Base-by-base conservation (phyloP, 2,329 filamentous ascomycete species). In the Venturia carpophila region DNA sequence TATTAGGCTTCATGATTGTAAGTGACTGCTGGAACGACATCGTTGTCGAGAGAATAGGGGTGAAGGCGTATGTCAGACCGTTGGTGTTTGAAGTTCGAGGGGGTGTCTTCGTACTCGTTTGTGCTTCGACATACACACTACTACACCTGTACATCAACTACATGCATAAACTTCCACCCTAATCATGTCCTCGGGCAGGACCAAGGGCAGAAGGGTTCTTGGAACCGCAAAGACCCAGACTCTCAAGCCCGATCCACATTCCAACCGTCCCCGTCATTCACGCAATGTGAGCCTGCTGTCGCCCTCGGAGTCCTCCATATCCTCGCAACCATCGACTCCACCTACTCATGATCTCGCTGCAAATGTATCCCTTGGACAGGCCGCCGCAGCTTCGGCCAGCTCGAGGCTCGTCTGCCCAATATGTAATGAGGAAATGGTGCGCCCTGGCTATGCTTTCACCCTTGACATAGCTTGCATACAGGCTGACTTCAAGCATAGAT, bases 371-470 rank as follows among this genome's bases (percentile, higher is more conserved):
- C 78, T 94, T 62, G 84, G 84, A 52, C 81, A 67, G 80, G 80
- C 49, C 63, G 82, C 79, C 67, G 82, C 82, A 68, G 81, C 78
- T 61, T 82, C 85, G 63, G 79, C 85, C 65, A 84, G 83, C 69
- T 84, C 84, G 69, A 84, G 84, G 75, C 85, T 99, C 66, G 86
- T 93, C 65, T 99, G 94, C 75, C 94, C 94, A n/a, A 99, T 99
- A 73, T 99, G 94, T 77, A 92, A 87, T 70, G 95, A 97, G 78
- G 92, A 97, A 76, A 99, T 99, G 94, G 92, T 94, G 79, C 21
- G 65, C 21, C 62, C 62, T 49, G 34, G 60, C 60, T 17, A 68
- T 24, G 39, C 15, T 58, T 58, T 21, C 27, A 37, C 15, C 13
- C 30, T 19, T 37, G 30, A 15, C 27, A 21, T 58, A n/a, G 39